Percentiles rank a stretch among this genome's conserved stretches.
phyloP scores from a whole-genome alignment of 129 eudicot genomes.

The Flaveria ramosissima region DNA sequence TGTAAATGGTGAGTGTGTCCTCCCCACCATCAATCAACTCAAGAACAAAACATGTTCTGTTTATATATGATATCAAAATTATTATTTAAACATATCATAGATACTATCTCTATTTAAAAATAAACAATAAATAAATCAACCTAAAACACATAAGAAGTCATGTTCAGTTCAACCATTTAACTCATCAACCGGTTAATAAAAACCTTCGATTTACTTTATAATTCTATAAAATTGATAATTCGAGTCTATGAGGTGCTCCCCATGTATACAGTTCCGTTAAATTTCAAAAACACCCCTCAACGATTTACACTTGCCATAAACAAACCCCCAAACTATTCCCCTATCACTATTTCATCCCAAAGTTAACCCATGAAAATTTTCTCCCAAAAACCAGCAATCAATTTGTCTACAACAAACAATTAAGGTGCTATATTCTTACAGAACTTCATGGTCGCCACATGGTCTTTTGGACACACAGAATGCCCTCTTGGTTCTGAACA shows the following conservation, averaged over 20 bases:
- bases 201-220: no score
- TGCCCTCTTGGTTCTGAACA: conserved; percentile 76
- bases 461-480: conserved; percentile 81
- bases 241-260: background rate
- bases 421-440: conserved; percentile 15
- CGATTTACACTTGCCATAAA: conserved; percentile 38
- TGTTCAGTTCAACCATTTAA: no score
- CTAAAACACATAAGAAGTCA: no score
- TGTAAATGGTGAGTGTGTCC: no score
- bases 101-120: no score
- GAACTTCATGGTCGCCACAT: conserved; percentile 76
- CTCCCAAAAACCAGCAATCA: conserved; percentile 6
- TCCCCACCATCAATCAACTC: no score
- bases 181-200: no score
- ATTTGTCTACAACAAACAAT: conserved; percentile 21
- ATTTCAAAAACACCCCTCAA: conserved; percentile 28
- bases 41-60: no score
- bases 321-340: conserved; percentile 36
- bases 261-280: conserved; percentile 6
- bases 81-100: no score
- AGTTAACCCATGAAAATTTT: conserved; percentile 11
- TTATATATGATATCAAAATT: no score
- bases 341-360: conserved; percentile 31
- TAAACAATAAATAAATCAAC: no score
- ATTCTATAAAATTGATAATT: no score